phyloP scores from a whole-genome alignment of 306 rosid species.

The Medicago lupulina region DNA sequence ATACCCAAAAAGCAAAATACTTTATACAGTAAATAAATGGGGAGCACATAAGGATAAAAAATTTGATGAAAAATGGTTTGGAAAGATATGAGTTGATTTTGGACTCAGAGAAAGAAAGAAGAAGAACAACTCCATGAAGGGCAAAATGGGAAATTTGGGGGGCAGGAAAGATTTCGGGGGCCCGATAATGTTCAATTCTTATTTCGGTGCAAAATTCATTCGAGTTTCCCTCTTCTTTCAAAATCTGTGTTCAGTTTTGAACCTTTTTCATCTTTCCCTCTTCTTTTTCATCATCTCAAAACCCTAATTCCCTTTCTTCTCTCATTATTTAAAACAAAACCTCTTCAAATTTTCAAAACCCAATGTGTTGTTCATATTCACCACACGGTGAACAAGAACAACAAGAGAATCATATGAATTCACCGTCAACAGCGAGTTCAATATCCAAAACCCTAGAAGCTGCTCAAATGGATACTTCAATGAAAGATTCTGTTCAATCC shows the following conservation, averaged over 20 bases:
- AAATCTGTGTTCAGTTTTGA: slow-evolving; percentile 17
- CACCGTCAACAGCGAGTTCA: slow-evolving; percentile 6
- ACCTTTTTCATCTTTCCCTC: slow-evolving; percentile 63
- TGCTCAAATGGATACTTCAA: neutral
- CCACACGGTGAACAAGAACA: neutral
- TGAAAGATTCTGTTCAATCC: too few relatives aligned
- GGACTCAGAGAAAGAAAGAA: too few relatives aligned
- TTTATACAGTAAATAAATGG: too few relatives aligned
- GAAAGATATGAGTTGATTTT: too few relatives aligned
- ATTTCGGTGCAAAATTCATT: too few relatives aligned
- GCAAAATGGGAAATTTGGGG: too few relatives aligned
- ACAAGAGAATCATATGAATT: neutral
- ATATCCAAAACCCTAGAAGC: slow-evolving; percentile 35
- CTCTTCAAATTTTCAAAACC: neutral
- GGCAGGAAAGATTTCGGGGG: too few relatives aligned
- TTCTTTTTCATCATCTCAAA: slow-evolving; percentile 27
- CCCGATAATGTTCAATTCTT: too few relatives aligned
- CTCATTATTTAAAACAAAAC: neutral
- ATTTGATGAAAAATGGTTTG: too few relatives aligned
- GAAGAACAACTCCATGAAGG: too few relatives aligned
- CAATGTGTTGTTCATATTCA: slow-evolving; percentile 6
- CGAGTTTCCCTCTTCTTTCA: slow-evolving; percentile 45
- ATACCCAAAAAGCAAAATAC: too few relatives aligned
- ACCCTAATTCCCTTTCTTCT: slow-evolving; percentile 18
- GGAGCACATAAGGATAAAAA: too few relatives aligned